Conservation (phyloP, 371 early-diverging fungal genomes). For the Apophysomyces sp. region DNA sequence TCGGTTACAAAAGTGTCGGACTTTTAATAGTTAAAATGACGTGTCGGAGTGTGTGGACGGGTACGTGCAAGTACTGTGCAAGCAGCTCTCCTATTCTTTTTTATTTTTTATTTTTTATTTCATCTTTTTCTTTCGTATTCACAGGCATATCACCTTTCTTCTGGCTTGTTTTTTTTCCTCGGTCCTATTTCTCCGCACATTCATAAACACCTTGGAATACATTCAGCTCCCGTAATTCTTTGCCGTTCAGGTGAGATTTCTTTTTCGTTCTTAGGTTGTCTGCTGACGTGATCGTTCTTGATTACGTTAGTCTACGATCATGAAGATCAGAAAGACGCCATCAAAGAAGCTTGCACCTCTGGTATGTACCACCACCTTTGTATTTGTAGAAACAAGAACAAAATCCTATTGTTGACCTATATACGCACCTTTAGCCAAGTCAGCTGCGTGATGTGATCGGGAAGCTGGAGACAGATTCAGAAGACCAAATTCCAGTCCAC, state of each 20-base stretch:
- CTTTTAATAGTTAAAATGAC: background rate
- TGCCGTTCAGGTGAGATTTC: background rate
- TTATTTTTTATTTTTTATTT: background rate
- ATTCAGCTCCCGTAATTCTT: background rate
- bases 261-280: background rate
- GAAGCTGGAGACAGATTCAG: constrained; percentile 53
- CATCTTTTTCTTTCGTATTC: background rate
- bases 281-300: background rate
- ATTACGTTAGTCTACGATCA: constrained; percentile 31
- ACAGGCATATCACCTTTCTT: background rate
- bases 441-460: constrained; percentile 57
- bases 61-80: too few relatives aligned
- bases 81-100: background rate
- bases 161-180: background rate
- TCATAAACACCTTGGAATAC: background rate
- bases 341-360: constrained; percentile 63
- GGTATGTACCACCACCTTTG: constrained; percentile 43
- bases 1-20: too few relatives aligned
- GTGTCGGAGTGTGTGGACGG: constrained; percentile 1
- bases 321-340: constrained; percentile 72
- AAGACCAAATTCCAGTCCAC: constrained; percentile 54
- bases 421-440: constrained; percentile 41
- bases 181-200: background rate
- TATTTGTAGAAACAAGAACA: background rate
- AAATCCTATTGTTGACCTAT: background rate